Evolutionary conservation across 2,329 filamentous ascomycete genomes (phyloP).

Genomic region (Paraphaeosphaeria sporulosa): DNA sequence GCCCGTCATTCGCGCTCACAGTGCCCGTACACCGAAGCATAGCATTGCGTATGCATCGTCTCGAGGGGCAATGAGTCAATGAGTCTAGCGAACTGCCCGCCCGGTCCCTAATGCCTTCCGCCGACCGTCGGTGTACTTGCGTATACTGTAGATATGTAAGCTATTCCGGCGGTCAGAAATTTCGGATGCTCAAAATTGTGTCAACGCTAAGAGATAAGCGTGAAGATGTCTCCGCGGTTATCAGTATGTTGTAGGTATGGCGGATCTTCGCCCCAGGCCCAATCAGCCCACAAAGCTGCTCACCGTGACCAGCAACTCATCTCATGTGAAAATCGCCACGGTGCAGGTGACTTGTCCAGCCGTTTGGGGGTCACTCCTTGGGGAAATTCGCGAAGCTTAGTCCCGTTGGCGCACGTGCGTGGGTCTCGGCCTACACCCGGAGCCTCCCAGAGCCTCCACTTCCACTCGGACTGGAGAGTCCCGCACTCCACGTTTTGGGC

Average conservation of each 20-base stretch:
- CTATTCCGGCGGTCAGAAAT: constrained; percentile 8
- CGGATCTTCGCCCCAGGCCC: background rate
- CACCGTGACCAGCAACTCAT: background rate
- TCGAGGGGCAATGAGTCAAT: constrained; percentile 3
- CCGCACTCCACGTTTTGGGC: background rate
- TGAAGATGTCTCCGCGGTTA: constrained; percentile 3
- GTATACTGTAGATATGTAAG: background rate
- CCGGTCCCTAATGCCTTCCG: background rate
- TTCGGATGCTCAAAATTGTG: constrained; percentile 10
- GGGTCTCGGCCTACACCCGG: background rate
- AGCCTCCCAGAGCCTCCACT: constrained; percentile 1
- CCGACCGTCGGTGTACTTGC: background rate
- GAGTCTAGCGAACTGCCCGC: background rate
- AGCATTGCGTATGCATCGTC: background rate
- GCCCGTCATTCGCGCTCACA: background rate
- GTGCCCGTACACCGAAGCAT: background rate
- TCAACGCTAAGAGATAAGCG: constrained; percentile 12
- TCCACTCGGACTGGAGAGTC: background rate
- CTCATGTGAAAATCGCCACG: constrained; percentile 7
- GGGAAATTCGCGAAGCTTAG: background rate
- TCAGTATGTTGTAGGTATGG: constrained; percentile 1
- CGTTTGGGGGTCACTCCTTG: background rate
- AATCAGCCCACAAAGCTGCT: background rate
- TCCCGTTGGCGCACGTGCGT: constrained; percentile 3
- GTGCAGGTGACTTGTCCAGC: constrained; percentile 5